These are phyloP conservation scores for Amanita phalloides DNA, from an alignment of 768 basidiomycete species.

Conservation along the genomic window DNA sequence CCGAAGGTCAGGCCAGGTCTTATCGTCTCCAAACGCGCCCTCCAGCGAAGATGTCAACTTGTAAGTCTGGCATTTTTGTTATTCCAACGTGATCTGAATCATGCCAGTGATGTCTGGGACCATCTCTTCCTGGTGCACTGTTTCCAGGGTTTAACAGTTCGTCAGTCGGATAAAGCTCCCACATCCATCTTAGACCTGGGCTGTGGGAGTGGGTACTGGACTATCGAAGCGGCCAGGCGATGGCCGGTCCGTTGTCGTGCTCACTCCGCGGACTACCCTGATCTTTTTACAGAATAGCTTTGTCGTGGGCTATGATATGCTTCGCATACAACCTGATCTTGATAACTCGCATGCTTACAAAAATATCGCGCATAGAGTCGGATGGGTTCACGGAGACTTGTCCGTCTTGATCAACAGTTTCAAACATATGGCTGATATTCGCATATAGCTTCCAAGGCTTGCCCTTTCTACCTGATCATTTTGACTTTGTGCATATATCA, in stretches of 20 bases:
- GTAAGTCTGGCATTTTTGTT: conserved; percentile 24
- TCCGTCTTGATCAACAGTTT: conserved; percentile 19
- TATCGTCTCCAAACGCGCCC: conserved; percentile 42
- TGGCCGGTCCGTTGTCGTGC: conserved; percentile 42
- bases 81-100: neutral
- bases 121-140: conserved; percentile 49
- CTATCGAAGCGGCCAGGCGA: conserved; percentile 51
- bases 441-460: conserved; percentile 46
- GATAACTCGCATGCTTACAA: conserved; percentile 22
- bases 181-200: conserved; percentile 53
- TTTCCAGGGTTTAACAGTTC: conserved; percentile 39
- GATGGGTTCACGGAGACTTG: conserved; percentile 66
- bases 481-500: conserved; percentile 58
- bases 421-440: conserved; percentile 1
- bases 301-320: conserved; percentile 52
- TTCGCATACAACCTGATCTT: conserved; percentile 42
- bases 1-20: conserved; percentile 37
- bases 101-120: conserved; percentile 59
- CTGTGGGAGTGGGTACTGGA: conserved; percentile 65
- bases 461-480: conserved; percentile 45
- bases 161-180: conserved; percentile 42
- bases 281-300: conserved; percentile 29
- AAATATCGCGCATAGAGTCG: conserved; percentile 36
- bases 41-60: conserved; percentile 39
- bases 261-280: neutral